These are phyloP conservation scores for Canariomyces notabilis DNA, from an alignment of 2,329 filamentous ascomycete genomes.

Conservation along the genomic window DNA sequence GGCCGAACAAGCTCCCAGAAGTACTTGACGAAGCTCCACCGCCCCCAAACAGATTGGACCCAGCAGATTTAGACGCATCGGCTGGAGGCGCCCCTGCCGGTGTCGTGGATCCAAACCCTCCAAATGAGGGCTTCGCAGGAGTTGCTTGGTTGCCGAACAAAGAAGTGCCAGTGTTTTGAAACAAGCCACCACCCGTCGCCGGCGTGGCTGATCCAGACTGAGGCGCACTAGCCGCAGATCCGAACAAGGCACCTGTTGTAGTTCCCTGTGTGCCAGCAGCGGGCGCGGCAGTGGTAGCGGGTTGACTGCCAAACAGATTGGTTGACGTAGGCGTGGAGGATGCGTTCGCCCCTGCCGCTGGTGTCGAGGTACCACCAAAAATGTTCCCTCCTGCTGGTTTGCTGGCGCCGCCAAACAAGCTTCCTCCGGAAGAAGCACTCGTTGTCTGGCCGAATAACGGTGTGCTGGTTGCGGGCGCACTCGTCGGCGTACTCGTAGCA, in stretches of 20 bases:
- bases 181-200: slow-evolving; percentile 17
- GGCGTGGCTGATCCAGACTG: slow-evolving; percentile 4
- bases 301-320: slow-evolving; percentile 14
- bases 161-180: slow-evolving; percentile 20
- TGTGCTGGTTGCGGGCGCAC: slow-evolving; percentile 25
- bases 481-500: slow-evolving; percentile 26
- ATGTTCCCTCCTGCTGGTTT: slow-evolving; percentile 10
- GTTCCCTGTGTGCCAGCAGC: slow-evolving; percentile 14
- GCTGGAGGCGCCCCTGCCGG: slow-evolving; percentile 51
- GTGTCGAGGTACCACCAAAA: slow-evolving; percentile 18
- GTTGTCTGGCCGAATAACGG: slow-evolving; percentile 28
- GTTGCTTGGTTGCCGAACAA: slow-evolving; percentile 31
- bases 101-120: slow-evolving; percentile 46
- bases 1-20: slow-evolving; percentile 15
- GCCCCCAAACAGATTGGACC: slow-evolving; percentile 15
- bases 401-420: slow-evolving; percentile 27
- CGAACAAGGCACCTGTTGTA: slow-evolving; percentile 19
- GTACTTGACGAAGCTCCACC: slow-evolving; percentile 25
- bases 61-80: slow-evolving; percentile 29
- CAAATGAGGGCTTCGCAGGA: slow-evolving; percentile 45
- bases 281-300: slow-evolving; percentile 16
- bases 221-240: slow-evolving; percentile 5
- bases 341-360: slow-evolving; percentile 7
- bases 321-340: slow-evolving; percentile 2
- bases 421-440: slow-evolving; percentile 8